A percentile compares a stretch with the other conserved stretches of the same genome.
phyloP scores from a whole-genome alignment of 331 rosid genomes.

The Cucumis variabilis region DNA sequence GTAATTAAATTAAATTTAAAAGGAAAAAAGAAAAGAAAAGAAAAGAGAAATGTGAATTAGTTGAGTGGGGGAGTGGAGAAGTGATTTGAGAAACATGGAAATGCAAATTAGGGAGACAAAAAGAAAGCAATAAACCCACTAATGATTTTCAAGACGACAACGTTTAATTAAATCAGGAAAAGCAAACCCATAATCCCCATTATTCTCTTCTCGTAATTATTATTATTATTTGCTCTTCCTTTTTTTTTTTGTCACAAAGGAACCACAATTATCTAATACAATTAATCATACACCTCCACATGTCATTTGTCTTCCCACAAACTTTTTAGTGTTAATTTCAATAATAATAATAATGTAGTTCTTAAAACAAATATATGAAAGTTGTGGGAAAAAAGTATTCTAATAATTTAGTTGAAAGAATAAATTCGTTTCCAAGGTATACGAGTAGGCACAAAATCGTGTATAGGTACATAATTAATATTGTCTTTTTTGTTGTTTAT shows the following conservation, averaged over 20 bases:
- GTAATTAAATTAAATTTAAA: too few species aligned
- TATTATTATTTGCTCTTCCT: neutral
- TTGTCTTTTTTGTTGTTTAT: too few species aligned
- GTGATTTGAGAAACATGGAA: neutral
- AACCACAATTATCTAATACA: neutral
- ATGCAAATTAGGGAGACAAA: constrained; percentile 1
- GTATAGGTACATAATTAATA: too few species aligned
- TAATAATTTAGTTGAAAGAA: too few species aligned
- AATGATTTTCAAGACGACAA: constrained; percentile 14
- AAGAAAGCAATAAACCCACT: constrained; percentile 8
- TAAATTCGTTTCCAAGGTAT: too few species aligned
- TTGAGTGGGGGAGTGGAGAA: constrained; percentile 14
- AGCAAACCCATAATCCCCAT: neutral
- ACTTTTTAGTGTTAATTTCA: too few species aligned
- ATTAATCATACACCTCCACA: neutral
- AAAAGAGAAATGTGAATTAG: too few species aligned
- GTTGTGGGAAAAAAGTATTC: too few species aligned
- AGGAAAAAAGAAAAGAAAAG: too few species aligned
- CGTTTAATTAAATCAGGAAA: constrained; percentile 18
- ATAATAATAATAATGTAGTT: too few species aligned
- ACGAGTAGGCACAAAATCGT: too few species aligned
- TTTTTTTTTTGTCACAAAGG: neutral
- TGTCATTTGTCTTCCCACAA: constrained; percentile 1
- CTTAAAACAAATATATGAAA: too few species aligned
- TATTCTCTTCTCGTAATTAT: neutral